phyloP scores from a whole-genome alignment of 345 rosid genomes.

The Lepidium africanum region DNA sequence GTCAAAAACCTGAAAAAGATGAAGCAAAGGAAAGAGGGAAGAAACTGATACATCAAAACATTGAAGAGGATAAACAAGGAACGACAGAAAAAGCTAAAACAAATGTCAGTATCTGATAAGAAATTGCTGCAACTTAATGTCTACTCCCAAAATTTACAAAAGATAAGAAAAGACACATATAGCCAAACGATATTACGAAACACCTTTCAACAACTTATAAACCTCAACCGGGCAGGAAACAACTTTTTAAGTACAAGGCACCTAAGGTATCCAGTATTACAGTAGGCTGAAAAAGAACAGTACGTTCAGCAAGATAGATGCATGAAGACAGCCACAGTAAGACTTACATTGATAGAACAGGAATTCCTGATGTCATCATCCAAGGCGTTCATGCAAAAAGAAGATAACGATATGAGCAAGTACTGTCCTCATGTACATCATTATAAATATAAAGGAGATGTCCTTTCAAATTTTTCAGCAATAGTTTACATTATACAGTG shows the following conservation, averaged over 20 bases:
- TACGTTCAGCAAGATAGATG: conserved; percentile 6
- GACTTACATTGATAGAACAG: conserved; percentile 94
- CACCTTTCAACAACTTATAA: neutral
- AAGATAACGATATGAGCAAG: conserved; percentile 21
- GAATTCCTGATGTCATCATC: conserved; percentile 73
- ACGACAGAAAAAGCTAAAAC: neutral
- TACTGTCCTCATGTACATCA: neutral
- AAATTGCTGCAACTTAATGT: neutral
- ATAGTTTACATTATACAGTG: neutral
- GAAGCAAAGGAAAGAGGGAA: conserved; percentile 2
- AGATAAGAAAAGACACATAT: neutral
- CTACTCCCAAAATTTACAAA: neutral
- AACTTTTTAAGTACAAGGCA: neutral
- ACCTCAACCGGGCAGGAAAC: neutral
- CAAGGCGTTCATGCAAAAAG: conserved; percentile 34
- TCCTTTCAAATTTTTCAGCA: neutral
- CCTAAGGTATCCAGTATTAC: conserved; percentile 8
- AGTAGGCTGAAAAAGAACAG: neutral
- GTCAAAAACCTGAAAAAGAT: conserved; percentile 67
- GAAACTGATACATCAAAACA: conserved; percentile 1
- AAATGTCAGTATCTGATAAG: neutral
- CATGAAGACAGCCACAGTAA: conserved; percentile 13
- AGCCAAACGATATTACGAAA: neutral
- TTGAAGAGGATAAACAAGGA: neutral
- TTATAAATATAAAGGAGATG: neutral